phyloP scores from a whole-genome alignment of 192 early-diverging fungal genomes.

The Allomyces javanicus region DNA sequence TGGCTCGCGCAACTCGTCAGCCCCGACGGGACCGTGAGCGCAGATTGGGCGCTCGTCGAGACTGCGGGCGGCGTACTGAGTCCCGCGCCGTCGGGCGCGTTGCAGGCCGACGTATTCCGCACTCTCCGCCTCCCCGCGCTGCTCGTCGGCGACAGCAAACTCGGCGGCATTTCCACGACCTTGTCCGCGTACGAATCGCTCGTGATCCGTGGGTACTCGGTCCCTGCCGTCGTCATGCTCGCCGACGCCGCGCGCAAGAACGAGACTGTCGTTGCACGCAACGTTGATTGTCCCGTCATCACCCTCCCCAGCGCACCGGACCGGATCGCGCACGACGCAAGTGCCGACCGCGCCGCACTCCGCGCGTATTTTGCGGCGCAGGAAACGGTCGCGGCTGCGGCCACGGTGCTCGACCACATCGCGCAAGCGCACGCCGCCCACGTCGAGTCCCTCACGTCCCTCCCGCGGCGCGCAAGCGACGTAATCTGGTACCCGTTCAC shows the following conservation, averaged over 20 bases:
- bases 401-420: too few relatives aligned
- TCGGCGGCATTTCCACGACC: slow-evolving; percentile 70
- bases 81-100: slow-evolving; percentile 15
- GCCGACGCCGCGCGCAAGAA: slow-evolving; percentile 32
- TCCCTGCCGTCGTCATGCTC: slow-evolving; percentile 47
- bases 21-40: slow-evolving; percentile 6
- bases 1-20: slow-evolving; percentile 14
- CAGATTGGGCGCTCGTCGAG: slow-evolving; percentile 40
- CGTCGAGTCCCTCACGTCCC: slow-evolving; percentile 8
- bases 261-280: slow-evolving; percentile 4
- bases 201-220: slow-evolving; percentile 43
- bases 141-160: slow-evolving; percentile 50
- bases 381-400: too few relatives aligned
- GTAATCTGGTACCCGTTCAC: slow-evolving; percentile 70
- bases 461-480: slow-evolving; percentile 25
- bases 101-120: slow-evolving; percentile 49
- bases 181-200: slow-evolving; percentile 53
- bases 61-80: slow-evolving; percentile 47
- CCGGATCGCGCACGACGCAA: slow-evolving; percentile 11
- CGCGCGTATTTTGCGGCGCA: slow-evolving; percentile 30
- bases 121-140: slow-evolving; percentile 45
- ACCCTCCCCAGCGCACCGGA: slow-evolving; percentile 25
- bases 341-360: slow-evolving; percentile 28
- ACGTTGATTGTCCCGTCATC: slow-evolving; percentile 6
- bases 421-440: too few relatives aligned